These are phyloP conservation scores for Cadophora sp. DNA, from an alignment of 2,329 filamentous ascomycete species.

Conservation along the genomic window DNA sequence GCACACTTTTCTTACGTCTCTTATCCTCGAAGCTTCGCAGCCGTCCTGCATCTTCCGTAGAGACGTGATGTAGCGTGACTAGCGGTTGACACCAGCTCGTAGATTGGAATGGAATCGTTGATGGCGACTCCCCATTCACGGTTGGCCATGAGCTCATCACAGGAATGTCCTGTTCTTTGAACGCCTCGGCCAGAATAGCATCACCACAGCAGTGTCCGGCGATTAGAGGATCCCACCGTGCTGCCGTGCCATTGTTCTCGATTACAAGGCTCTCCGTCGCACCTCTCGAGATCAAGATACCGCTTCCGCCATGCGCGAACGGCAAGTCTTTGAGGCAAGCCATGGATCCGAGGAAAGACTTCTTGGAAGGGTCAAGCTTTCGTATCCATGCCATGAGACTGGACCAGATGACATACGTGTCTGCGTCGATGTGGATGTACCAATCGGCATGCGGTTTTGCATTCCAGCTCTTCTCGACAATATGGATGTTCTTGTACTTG, in stretches of 20 bases:
- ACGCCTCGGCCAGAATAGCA: conserved; percentile 53
- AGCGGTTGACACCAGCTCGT: conserved; percentile 60
- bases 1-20: conserved; percentile 20
- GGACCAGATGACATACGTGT: conserved; percentile 61
- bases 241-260: conserved; percentile 52
- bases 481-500: conserved; percentile 68
- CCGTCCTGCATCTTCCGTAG: conserved; percentile 46
- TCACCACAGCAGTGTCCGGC: conserved; percentile 59
- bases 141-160: conserved; percentile 55
- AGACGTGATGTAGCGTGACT: conserved; percentile 62
- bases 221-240: conserved; percentile 53
- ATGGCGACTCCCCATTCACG: conserved; percentile 62
- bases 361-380: conserved; percentile 41
- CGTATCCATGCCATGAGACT: conserved; percentile 49
- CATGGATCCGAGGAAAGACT: conserved; percentile 59
- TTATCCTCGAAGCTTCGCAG: conserved; percentile 55
- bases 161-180: conserved; percentile 53
- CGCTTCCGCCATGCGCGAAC: conserved; percentile 64
- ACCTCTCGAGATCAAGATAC: conserved; percentile 58
- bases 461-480: conserved; percentile 59
- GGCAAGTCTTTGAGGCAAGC: conserved; percentile 50
- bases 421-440: conserved; percentile 65
- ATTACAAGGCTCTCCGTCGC: conserved; percentile 56
- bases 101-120: conserved; percentile 54
- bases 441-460: conserved; percentile 61